Conservation (phyloP, 2,329 filamentous ascomycete species). For the Emmonsia crescens region DNA sequence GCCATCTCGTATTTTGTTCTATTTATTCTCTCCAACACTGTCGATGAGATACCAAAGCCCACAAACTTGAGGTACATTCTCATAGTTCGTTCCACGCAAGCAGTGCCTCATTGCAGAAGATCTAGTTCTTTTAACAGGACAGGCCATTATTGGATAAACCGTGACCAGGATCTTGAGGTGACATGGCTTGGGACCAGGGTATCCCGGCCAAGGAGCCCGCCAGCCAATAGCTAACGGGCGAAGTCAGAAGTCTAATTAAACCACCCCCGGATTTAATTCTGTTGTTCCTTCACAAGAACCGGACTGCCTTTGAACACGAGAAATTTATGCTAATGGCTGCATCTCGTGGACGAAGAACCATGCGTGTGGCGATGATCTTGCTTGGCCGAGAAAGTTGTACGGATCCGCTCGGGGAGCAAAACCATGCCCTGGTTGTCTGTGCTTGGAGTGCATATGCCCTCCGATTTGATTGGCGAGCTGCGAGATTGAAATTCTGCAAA, state of each 20-base stretch:
- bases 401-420: background rate
- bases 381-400: background rate
- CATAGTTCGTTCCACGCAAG: background rate
- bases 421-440: background rate
- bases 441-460: background rate
- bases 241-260: background rate
- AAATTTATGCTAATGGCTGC: background rate
- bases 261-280: background rate
- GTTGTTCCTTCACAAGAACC: background rate
- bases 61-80: background rate
- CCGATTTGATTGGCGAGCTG: background rate
- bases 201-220: background rate
- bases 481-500: background rate
- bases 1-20: background rate
- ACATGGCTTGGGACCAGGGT: background rate
- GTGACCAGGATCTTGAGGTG: background rate
- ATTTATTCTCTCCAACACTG: background rate
- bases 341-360: background rate
- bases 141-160: background rate
- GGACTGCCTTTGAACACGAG: background rate
- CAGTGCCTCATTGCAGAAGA: background rate
- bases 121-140: background rate
- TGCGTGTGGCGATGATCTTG: background rate
- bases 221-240: background rate
- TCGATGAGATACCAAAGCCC: too few species aligned